A percentile compares a stretch with the other conserved stretches of the same genome.
Conservation (phyloP, 1,284 basidiomycete species). For the Microbotryum violaceum region DNA sequence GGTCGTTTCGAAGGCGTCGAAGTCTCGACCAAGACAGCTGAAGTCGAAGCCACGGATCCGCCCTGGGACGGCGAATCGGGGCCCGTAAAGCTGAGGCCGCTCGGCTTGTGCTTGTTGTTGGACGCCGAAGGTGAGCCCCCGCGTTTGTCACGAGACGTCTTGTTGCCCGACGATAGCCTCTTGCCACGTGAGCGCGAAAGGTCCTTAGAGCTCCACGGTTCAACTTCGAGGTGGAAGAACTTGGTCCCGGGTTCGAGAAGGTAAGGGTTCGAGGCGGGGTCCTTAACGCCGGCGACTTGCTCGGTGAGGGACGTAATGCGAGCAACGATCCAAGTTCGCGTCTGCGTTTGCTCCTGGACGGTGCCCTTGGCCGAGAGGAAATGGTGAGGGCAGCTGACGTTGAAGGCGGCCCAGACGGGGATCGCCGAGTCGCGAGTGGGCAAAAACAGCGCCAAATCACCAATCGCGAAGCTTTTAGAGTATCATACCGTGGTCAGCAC, state of each 20-base stretch:
- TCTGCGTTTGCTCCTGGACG: constrained; percentile 61
- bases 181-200: constrained; percentile 16
- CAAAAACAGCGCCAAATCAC: constrained; percentile 88
- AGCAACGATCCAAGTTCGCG: constrained; percentile 42
- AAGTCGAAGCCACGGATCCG: constrained; percentile 1
- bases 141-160: constrained; percentile 1
- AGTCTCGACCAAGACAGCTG: constrained; percentile 18
- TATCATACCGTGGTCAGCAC: not conserved
- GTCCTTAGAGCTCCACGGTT: constrained; percentile 31
- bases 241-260: constrained; percentile 25
- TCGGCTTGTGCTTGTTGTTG: too few species aligned
- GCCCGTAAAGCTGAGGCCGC: too few species aligned
- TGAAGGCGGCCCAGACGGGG: constrained; percentile 96
- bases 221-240: constrained; percentile 29
- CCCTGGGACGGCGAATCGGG: too few species aligned
- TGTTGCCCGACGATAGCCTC: constrained; percentile 4
- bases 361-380: constrained; percentile 81
- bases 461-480: constrained; percentile 59
- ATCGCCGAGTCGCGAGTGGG: constrained; percentile 87
- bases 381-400: constrained; percentile 84
- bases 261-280: constrained; percentile 27
- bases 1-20: constrained; percentile 1
- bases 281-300: constrained; percentile 37
- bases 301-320: constrained; percentile 41
- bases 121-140: too few species aligned